phyloP scores from a whole-genome alignment of 2,329 filamentous ascomycete genomes.

The Xylariaceae sp. region DNA sequence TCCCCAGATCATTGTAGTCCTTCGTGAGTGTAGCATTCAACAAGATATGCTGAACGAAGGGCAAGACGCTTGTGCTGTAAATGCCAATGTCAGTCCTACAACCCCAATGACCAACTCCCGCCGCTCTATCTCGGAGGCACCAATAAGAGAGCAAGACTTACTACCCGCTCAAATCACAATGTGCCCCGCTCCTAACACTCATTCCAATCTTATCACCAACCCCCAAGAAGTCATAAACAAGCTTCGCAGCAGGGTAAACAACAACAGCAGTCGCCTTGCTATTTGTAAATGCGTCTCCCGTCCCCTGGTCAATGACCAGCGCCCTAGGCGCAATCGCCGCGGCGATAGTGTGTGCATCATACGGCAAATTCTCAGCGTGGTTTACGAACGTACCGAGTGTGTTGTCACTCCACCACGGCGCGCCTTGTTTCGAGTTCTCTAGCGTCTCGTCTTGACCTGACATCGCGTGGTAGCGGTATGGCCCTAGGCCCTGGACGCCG shows the following conservation, averaged over 20 bases:
- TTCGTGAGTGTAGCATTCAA: conserved; percentile 44
- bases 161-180: conserved; percentile 50
- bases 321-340: conserved; percentile 56
- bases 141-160: conserved; percentile 25
- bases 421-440: conserved; percentile 49
- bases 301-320: conserved; percentile 55
- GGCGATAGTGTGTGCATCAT: conserved; percentile 59
- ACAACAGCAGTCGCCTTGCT: conserved; percentile 48
- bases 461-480: conserved; percentile 48
- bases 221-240: conserved; percentile 55
- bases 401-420: conserved; percentile 55
- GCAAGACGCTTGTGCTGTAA: conserved; percentile 41
- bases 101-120: no score
- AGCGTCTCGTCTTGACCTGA: conserved; percentile 46
- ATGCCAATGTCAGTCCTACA: conserved; percentile 5
- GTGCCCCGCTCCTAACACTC: conserved; percentile 44
- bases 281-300: conserved; percentile 46
- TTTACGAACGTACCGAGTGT: conserved; percentile 55
- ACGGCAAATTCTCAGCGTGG: conserved; percentile 50
- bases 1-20: conserved; percentile 44
- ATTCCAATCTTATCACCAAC: conserved; percentile 48
- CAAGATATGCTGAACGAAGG: conserved; percentile 47
- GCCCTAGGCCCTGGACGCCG: conserved; percentile 54
- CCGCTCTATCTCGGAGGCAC: not conserved
- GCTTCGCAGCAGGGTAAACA: conserved; percentile 49